A percentile compares a stretch with the other conserved stretches of the same genome.
Conservation (phyloP, 1,139 yeast genomes). For the Kazachstania sp. region DNA sequence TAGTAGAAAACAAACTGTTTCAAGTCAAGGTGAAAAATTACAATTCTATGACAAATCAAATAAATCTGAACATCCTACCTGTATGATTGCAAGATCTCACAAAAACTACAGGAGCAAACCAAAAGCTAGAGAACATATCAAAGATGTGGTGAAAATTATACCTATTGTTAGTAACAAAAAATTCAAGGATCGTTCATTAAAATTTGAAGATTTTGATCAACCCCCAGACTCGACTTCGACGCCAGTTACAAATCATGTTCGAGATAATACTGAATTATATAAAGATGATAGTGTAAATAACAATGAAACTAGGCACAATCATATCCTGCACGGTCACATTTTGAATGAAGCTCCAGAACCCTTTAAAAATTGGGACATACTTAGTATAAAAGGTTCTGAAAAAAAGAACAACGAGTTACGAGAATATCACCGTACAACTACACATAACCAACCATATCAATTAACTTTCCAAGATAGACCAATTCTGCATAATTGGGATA, state of each 20-base stretch:
- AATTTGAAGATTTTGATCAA: constrained; percentile 31
- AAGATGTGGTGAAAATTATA: neutral
- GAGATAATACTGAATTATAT: too few species aligned
- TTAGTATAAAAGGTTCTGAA: neutral
- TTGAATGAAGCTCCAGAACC: neutral
- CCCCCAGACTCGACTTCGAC: constrained; percentile 34
- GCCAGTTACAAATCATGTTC: constrained; percentile 16
- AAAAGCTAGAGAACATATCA: neutral
- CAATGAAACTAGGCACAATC: neutral
- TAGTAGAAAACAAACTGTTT: too few species aligned
- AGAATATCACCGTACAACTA: too few species aligned
- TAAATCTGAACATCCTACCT: too few species aligned
- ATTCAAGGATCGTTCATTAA: constrained; percentile 18
- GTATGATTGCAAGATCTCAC: too few species aligned
- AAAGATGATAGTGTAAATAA: neutral
- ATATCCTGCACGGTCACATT: neutral
- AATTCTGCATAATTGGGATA: neutral
- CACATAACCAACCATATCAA: neutral
- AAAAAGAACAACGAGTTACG: neutral
- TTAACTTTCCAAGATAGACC: neutral
- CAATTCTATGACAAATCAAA: too few species aligned
- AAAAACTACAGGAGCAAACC: too few species aligned
- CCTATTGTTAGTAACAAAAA: neutral
- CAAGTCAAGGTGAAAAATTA: too few species aligned
- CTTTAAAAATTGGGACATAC: neutral